A percentile compares a stretch with the other conserved stretches of the same genome.
Evolutionary conservation across 805 yeast genomes (phyloP).

Genomic region (Candida sonorensis): DNA sequence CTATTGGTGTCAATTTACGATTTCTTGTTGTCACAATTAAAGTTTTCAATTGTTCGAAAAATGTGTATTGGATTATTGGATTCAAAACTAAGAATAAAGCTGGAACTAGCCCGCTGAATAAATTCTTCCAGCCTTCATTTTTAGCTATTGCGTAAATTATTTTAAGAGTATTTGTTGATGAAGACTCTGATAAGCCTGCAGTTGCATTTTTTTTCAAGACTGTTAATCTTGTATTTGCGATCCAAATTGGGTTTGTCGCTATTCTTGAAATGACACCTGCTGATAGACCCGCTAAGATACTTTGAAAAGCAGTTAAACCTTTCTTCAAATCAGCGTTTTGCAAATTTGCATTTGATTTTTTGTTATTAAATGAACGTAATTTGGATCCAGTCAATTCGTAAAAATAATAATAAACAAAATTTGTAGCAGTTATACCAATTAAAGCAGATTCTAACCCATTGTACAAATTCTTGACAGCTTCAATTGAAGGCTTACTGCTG

Average conservation of each 20-base stretch:
- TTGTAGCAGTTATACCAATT: slow-evolving; percentile 78
- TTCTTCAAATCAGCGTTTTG: slow-evolving; percentile 2
- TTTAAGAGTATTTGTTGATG: slow-evolving; percentile 40
- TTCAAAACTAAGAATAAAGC: slow-evolving; percentile 80
- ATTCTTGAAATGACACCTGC: slow-evolving; percentile 84
- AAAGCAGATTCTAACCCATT: slow-evolving; percentile 85
- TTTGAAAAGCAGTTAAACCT: slow-evolving; percentile 55
- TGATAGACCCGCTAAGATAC: slow-evolving; percentile 71
- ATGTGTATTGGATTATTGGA: slow-evolving; percentile 88
- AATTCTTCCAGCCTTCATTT: slow-evolving; percentile 62
- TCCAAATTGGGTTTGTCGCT: slow-evolving; percentile 89
- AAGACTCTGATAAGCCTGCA: slow-evolving; percentile 3
- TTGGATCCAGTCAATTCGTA: slow-evolving; percentile 56
- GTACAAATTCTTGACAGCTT: slow-evolving; percentile 66
- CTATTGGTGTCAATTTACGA: slow-evolving; percentile 56
- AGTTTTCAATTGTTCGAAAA: slow-evolving; percentile 81
- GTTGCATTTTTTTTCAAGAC: slow-evolving; percentile 36
- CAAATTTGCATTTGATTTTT: neutral
- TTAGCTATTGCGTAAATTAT: slow-evolving; percentile 57
- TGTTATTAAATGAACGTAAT: slow-evolving; percentile 8
- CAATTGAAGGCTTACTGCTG: slow-evolving; percentile 28
- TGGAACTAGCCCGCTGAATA: slow-evolving; percentile 83
- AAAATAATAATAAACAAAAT: slow-evolving; percentile 85
- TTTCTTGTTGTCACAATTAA: slow-evolving; percentile 44
- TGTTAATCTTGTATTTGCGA: slow-evolving; percentile 85